Evolutionary conservation across 192 early-diverging fungal species (phyloP).

Genomic region (Backusella macrospora): DNA sequence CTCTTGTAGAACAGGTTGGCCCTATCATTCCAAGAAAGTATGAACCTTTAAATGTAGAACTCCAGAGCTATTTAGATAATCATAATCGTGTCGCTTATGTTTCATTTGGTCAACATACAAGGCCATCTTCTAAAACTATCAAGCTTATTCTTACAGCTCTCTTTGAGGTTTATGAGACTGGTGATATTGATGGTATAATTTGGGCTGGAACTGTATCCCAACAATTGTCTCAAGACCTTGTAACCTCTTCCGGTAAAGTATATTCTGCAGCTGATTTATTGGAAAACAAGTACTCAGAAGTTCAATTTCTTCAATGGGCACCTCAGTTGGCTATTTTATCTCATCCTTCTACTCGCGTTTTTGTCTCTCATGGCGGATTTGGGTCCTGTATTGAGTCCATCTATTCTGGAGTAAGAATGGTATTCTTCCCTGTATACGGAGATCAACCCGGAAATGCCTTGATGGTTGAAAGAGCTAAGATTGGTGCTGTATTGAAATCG

Average conservation of each 20-base stretch:
- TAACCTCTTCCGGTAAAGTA: background rate
- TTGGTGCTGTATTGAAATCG: slow-evolving; percentile 10
- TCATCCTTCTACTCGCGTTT: slow-evolving; percentile 32
- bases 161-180: slow-evolving; percentile 18
- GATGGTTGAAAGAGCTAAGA: slow-evolving; percentile 11
- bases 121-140: slow-evolving; percentile 2
- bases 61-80: slow-evolving; percentile 21
- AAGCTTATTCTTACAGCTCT: slow-evolving; percentile 24
- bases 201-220: slow-evolving; percentile 22
- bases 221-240: background rate
- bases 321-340: slow-evolving; percentile 37
- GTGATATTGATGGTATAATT: slow-evolving; percentile 38
- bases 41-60: slow-evolving; percentile 11
- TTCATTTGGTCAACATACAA: slow-evolving; percentile 31
- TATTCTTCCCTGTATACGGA: slow-evolving; percentile 29
- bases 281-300: slow-evolving; percentile 12
- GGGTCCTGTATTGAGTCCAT: slow-evolving; percentile 34
- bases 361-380: slow-evolving; percentile 36
- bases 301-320: slow-evolving; percentile 20
- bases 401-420: slow-evolving; percentile 33
- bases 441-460: slow-evolving; percentile 22
- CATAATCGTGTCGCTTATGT: slow-evolving; percentile 33
- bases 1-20: slow-evolving; percentile 31
- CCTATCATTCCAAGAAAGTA: slow-evolving; percentile 37
- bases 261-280: background rate